These are phyloP conservation scores for Colletotrichum sp. DNA, from an alignment of 2,329 filamentous ascomycete species.

Conservation along the genomic window DNA sequence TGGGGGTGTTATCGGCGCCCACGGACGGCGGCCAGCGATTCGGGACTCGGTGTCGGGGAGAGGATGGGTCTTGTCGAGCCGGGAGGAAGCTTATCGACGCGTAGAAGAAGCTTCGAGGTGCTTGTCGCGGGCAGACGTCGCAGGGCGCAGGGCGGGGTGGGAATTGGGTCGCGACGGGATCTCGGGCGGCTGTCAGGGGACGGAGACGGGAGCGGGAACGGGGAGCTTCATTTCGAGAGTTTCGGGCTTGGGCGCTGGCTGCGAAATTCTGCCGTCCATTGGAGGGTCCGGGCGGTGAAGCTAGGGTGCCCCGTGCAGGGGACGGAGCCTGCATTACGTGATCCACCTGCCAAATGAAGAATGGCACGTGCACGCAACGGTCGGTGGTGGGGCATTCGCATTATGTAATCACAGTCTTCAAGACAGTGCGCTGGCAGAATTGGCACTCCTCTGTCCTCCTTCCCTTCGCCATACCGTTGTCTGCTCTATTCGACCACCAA, in stretches of 20 bases:
- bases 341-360: neutral
- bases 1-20: conserved; percentile 26
- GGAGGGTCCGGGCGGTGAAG: conserved; percentile 11
- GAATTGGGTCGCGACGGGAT: neutral
- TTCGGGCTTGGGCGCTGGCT: conserved; percentile 7
- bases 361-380: neutral
- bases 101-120: neutral
- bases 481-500: neutral
- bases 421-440: neutral
- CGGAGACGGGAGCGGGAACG: neutral
- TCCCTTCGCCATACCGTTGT: neutral
- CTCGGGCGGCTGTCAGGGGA: conserved; percentile 8
- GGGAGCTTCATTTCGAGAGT: neutral
- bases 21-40: neutral
- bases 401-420: neutral
- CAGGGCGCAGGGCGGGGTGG: neutral
- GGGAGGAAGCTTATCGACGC: neutral
- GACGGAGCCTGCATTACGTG: neutral
- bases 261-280: conserved; percentile 21
- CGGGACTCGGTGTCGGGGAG: neutral
- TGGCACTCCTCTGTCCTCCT: neutral
- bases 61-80: neutral
- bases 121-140: neutral
- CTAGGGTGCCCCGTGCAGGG: neutral
- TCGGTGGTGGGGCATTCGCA: neutral